Conservation (phyloP, 2,329 filamentous ascomycete species). For the Aspergillus sp. region DNA sequence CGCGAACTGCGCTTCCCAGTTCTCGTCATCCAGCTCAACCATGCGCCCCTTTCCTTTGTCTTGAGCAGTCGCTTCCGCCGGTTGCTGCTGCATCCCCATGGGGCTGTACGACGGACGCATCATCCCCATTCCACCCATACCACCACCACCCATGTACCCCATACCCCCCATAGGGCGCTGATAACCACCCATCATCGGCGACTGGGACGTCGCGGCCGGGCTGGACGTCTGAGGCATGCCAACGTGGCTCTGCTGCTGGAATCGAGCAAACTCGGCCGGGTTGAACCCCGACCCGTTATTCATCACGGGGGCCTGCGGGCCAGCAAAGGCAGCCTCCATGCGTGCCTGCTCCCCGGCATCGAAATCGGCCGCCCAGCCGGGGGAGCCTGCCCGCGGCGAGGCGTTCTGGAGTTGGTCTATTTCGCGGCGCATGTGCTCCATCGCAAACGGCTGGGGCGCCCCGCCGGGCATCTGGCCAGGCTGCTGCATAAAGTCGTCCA, state of each 20-base stretch:
- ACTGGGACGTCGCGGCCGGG: constrained; percentile 43
- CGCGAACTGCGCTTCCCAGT: constrained; percentile 96
- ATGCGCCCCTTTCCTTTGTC: constrained; percentile 76
- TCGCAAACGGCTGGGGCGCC: constrained; percentile 50
- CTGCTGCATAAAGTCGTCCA: constrained; percentile 87
- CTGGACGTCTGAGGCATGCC: constrained; percentile 50
- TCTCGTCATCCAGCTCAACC: constrained; percentile 83
- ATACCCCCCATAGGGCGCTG: constrained; percentile 39
- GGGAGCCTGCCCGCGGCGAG: constrained; percentile 44
- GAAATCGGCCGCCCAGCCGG: constrained; percentile 57
- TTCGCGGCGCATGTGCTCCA: constrained; percentile 58
- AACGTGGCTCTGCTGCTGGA: constrained; percentile 63
- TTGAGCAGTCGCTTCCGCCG: constrained; percentile 39
- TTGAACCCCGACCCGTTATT: constrained; percentile 54
- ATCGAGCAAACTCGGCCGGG: constrained; percentile 77
- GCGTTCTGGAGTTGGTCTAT: constrained; percentile 45
- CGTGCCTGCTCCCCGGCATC: constrained; percentile 53
- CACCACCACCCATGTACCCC: constrained; percentile 35
- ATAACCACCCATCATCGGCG: constrained; percentile 52
- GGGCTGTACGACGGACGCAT: constrained; percentile 37
- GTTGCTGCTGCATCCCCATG: constrained; percentile 41
- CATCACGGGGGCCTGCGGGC: constrained; percentile 34
- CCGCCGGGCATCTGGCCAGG: constrained; percentile 51
- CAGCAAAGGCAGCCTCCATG: constrained; percentile 64
- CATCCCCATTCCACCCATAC: constrained; percentile 49